Base-by-base conservation (phyloP, 2,329 filamentous ascomycete species). In the Colletotrichum noveboracense region DNA sequence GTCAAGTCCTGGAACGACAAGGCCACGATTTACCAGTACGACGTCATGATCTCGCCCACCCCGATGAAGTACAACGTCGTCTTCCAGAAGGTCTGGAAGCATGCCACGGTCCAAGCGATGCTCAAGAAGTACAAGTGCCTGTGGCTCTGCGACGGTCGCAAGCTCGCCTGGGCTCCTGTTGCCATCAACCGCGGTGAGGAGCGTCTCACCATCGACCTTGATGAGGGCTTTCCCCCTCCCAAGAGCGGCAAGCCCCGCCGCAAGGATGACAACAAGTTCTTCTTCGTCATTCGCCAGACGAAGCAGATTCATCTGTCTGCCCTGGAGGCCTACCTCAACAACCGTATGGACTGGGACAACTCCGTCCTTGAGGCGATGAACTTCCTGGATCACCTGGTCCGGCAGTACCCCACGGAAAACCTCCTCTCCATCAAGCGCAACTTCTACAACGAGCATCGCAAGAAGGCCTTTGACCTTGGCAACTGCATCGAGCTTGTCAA, bases 311-410 rank as follows among this genome's bases (percentile, higher is more conserved):
- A 94, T 58, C 89, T 98, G 68, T 85, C 88, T 5, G 87, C 90
- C 1, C 88, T 98, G 0, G 85, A 89, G 5, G 87, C 88, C 0
- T 98, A 96, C 81, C 87, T 98, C 3, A 80, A 87, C 2, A 89
- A 92, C 64, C 86, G 89, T 74, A 86, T 89, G 24, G 84, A 88
- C 2, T 94, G 94, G 83, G 91, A 94, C 80, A 91, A 91, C 48
- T 86, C 89, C 24, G 92, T 96, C 24, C 89, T 96, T 9, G 94
- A 97, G 80, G 93, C 94, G 16, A 91, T 98, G 83, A 98, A 94
- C 82, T 98, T 98, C 81, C 87, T 98, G 6, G 97, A 99, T 78
- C 97, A 99, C 81, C 87, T 96, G 9, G 88, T 99, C 71, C 94
- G 97, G 6, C 92, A 98, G 83, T 89, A 87, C n/a, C 95, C 97